phyloP scores from a whole-genome alignment of 2,329 filamentous ascomycete species.

The Cladorrhinum sp. region DNA sequence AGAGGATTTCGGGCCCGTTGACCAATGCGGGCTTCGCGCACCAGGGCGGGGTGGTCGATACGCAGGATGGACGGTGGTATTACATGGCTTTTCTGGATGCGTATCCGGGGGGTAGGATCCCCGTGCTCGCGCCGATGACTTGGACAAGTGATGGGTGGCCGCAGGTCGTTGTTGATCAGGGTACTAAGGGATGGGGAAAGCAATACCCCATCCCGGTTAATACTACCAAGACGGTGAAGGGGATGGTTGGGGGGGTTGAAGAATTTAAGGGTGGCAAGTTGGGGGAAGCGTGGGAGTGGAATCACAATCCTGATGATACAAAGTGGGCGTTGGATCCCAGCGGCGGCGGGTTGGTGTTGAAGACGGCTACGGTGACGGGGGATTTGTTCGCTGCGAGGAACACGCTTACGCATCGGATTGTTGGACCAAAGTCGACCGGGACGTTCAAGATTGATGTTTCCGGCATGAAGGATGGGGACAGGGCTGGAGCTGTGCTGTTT shows the following conservation, averaged over 20 bases:
- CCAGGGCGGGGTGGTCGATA: conserved; percentile 56
- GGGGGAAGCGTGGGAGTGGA: conserved; percentile 56
- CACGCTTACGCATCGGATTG: conserved; percentile 46
- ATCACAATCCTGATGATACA: conserved; percentile 55
- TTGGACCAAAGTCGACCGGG: conserved; percentile 44
- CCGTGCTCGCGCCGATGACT: conserved; percentile 53
- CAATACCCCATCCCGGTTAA: conserved; percentile 41
- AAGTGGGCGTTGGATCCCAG: conserved; percentile 34
- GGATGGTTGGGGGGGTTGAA: conserved; percentile 41
- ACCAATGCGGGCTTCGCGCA: conserved; percentile 45
- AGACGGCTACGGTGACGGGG: conserved; percentile 49
- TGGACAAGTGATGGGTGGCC: conserved; percentile 55
- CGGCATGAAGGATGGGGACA: conserved; percentile 50
- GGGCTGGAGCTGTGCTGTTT: conserved; percentile 51
- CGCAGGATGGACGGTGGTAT: conserved; percentile 53
- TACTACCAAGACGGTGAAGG: conserved; percentile 27
- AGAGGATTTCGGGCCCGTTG: conserved; percentile 43
- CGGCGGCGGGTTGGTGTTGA: conserved; percentile 44
- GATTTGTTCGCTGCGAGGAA: conserved; percentile 49
- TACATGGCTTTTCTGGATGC: conserved; percentile 56
- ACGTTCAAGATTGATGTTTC: conserved; percentile 50
- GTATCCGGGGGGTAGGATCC: conserved; percentile 56
- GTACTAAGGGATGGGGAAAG: conserved; percentile 46
- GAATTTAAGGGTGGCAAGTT: conserved; percentile 43
- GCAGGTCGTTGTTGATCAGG: conserved; percentile 34